Evolutionary conservation across 2,329 filamentous ascomycete genomes (phyloP).

Genomic region (Diplocarpon mali): DNA sequence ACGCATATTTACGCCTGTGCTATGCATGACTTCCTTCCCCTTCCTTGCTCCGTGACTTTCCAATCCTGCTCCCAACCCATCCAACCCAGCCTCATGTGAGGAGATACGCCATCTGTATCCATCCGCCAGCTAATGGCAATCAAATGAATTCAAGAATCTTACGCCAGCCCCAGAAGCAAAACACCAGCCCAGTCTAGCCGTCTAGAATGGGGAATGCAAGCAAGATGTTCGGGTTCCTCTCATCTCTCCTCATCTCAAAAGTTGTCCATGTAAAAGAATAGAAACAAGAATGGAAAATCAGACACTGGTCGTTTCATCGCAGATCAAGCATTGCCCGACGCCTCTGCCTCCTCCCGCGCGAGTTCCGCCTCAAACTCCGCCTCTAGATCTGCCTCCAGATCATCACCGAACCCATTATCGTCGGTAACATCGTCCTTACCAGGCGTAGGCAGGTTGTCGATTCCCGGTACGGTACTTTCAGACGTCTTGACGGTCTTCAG

Average conservation of each 20-base stretch:
- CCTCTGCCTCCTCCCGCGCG: constrained; percentile 29
- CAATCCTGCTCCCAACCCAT: neutral
- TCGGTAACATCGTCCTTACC: constrained; percentile 29
- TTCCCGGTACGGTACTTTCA: constrained; percentile 28
- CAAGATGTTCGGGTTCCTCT: too few relatives aligned
- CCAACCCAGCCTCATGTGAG: neutral
- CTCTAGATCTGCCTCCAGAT: constrained; percentile 44
- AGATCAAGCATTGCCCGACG: constrained; percentile 6
- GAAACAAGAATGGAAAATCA: constrained; percentile 9
- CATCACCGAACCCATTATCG: constrained; percentile 37
- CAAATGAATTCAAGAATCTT: neutral
- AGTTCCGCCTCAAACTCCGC: constrained; percentile 25
- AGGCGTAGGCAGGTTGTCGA: constrained; percentile 31
- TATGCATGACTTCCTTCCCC: neutral
- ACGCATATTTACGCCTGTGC: neutral
- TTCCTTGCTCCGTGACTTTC: neutral
- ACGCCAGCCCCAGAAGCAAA: neutral
- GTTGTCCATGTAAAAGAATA: constrained; percentile 1
- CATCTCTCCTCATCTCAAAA: neutral
- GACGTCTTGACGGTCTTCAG: constrained; percentile 36
- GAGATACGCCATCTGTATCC: neutral
- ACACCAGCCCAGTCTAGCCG: constrained; percentile 4
- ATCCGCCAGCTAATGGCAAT: neutral
- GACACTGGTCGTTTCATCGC: neutral
- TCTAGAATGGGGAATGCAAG: constrained; percentile 6